These are phyloP conservation scores for Capillidium rhysosporum DNA, from an alignment of 371 early-diverging fungal species.

Conservation along the genomic window DNA sequence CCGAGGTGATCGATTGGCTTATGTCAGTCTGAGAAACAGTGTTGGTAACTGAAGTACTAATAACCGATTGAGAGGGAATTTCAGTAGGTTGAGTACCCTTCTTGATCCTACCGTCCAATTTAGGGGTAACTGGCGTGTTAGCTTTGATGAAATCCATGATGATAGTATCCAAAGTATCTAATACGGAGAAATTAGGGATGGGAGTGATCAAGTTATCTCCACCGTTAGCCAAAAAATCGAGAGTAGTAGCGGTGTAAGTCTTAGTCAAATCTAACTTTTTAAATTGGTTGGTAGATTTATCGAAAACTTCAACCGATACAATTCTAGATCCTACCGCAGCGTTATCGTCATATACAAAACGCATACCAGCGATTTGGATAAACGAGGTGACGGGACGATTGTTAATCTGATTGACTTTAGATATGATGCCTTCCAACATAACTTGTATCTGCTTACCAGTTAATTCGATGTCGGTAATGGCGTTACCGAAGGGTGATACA, in stretches of 20 bases:
- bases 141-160: constrained; percentile 14
- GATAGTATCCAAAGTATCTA: constrained; percentile 14
- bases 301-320: constrained; percentile 1
- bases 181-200: background rate
- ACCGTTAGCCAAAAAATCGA: constrained; percentile 30
- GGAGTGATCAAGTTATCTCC: constrained; percentile 30
- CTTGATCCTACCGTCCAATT: constrained; percentile 16
- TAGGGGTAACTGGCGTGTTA: constrained; percentile 10
- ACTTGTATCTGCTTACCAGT: constrained; percentile 20
- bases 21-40: background rate
- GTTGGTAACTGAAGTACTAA: background rate
- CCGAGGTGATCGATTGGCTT: background rate
- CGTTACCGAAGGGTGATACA: constrained; percentile 32
- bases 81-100: constrained; percentile 5
- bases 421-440: constrained; percentile 19
- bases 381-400: constrained; percentile 16
- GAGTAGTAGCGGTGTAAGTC: constrained; percentile 22
- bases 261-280: constrained; percentile 11
- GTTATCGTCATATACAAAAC: constrained; percentile 6
- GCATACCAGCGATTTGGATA: constrained; percentile 15
- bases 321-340: constrained; percentile 6
- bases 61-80: background rate
- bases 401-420: constrained; percentile 7
- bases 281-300: constrained; percentile 6
- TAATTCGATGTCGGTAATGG: constrained; percentile 17